A percentile compares a stretch with the other conserved stretches of the same genome.
These are phyloP conservation scores for Helicostylum pulchrum DNA, from an alignment of 192 early-diverging fungal genomes.

Conservation along the genomic window DNA sequence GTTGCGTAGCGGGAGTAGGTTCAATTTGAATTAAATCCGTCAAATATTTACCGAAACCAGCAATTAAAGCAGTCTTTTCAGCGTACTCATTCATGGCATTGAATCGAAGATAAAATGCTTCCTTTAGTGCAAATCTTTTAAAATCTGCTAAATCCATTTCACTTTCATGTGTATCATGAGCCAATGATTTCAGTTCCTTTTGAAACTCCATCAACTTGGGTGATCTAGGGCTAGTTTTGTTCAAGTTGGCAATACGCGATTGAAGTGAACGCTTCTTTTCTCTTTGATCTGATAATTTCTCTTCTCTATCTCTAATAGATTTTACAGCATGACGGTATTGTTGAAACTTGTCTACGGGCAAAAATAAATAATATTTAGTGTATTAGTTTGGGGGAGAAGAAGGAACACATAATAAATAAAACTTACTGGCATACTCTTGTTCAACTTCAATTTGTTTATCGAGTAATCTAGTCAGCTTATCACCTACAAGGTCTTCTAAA, in stretches of 20 bases:
- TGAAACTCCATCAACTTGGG: constrained; percentile 35
- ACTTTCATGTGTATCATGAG: constrained; percentile 29
- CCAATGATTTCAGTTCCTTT: constrained; percentile 28
- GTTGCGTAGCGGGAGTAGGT: constrained; percentile 23
- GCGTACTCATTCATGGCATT: constrained; percentile 37
- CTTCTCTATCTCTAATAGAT: constrained; percentile 32
- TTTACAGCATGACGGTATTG: constrained; percentile 38
- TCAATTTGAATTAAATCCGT: constrained; percentile 32
- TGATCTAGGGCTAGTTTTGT: constrained; percentile 22
- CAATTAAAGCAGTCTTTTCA: constrained; percentile 34
- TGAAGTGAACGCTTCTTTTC: constrained; percentile 34
- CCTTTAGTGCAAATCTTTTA: constrained; percentile 36
- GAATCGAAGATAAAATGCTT: constrained; percentile 41
- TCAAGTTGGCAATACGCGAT: constrained; percentile 28
- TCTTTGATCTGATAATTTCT: constrained; percentile 24
- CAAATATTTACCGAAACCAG: constrained; percentile 41
- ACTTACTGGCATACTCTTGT: constrained; percentile 32
- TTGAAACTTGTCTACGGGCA: constrained; percentile 25
- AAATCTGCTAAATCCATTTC: constrained; percentile 40
- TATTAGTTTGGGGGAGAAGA: background rate
- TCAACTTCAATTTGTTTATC: constrained; percentile 36
- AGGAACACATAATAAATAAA: background rate
- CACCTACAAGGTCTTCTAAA: constrained; percentile 32
- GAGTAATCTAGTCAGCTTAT: constrained; percentile 28
- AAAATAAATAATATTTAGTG: background rate